phyloP scores from a whole-genome alignment of 768 basidiomycete species.

The Suillus discolor region DNA sequence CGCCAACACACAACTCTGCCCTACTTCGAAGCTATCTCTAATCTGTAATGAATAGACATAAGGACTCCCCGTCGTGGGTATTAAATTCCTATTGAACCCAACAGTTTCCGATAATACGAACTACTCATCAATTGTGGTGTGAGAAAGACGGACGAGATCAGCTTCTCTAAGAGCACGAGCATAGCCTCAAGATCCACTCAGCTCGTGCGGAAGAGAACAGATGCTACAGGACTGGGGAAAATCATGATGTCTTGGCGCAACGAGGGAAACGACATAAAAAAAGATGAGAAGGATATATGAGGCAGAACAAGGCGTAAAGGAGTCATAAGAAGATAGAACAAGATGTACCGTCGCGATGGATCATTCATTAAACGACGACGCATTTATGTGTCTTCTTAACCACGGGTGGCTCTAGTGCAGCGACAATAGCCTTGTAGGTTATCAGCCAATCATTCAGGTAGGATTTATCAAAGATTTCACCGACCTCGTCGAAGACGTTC shows the following conservation, averaged over 20 bases:
- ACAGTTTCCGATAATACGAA: conserved; percentile 31
- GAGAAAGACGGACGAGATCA: conserved; percentile 1
- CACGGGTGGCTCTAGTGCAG: conserved; percentile 96
- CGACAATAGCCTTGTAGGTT: conserved; percentile 84
- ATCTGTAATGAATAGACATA: conserved; percentile 9
- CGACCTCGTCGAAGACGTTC: conserved; percentile 99
- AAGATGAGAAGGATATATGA: conserved; percentile 39
- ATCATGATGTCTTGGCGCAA: conserved; percentile 25
- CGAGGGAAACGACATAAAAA: conserved; percentile 21
- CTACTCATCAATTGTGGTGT: conserved; percentile 29
- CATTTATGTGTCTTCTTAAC: conserved; percentile 81
- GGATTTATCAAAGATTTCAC: conserved; percentile 29
- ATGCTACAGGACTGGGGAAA: conserved; percentile 22
- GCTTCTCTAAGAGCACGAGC: conserved; percentile 18
- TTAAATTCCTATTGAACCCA: conserved; percentile 38
- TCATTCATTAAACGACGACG: conserved; percentile 72
- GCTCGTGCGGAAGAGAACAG: conserved; percentile 23
- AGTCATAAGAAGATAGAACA: conserved; percentile 39
- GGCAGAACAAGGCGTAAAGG: conserved; percentile 32
- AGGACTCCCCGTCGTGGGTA: conserved; percentile 32
- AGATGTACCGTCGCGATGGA: conserved; percentile 26
- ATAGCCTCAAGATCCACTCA: conserved; percentile 28
- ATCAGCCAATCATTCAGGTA: conserved; percentile 8
- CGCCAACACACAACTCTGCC: neutral
- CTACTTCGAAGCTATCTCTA: conserved; percentile 2